These are phyloP conservation scores for Cerioporus squamosus DNA, from an alignment of 1,284 basidiomycete genomes.

Conservation along the genomic window DNA sequence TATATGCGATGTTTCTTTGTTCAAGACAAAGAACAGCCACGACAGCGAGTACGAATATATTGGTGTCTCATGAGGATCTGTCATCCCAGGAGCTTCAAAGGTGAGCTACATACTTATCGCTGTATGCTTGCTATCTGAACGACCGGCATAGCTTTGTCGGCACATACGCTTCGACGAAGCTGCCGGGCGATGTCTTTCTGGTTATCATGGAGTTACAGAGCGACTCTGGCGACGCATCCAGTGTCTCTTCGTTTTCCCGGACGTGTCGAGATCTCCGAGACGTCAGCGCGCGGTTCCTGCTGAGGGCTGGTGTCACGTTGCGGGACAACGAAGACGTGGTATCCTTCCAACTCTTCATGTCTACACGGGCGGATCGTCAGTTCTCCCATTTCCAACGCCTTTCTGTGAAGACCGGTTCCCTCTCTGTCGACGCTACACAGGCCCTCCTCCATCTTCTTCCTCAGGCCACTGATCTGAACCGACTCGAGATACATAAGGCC, in stretches of 20 bases:
- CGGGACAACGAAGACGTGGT: background rate
- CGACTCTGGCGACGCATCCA: too few relatives aligned
- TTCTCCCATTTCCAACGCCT: slow-evolving; percentile 1
- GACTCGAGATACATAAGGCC: background rate
- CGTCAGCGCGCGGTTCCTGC: background rate
- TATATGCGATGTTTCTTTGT: too few relatives aligned
- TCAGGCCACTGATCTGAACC: background rate
- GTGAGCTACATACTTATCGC: too few relatives aligned
- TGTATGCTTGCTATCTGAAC: too few relatives aligned
- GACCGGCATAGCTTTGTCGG: too few relatives aligned
- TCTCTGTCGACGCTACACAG: background rate
- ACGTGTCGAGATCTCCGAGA: background rate
- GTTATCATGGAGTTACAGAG: too few relatives aligned
- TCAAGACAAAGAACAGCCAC: too few relatives aligned
- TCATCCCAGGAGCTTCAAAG: too few relatives aligned
- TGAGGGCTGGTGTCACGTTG: background rate
- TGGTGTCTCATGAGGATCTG: too few relatives aligned
- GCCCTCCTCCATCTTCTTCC: slow-evolving; percentile 4
- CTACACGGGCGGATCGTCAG: background rate
- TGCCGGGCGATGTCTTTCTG: too few relatives aligned
- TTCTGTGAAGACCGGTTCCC: background rate
- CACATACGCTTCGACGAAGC: too few relatives aligned
- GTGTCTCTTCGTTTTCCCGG: background rate
- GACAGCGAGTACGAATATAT: too few relatives aligned
- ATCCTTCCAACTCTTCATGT: slow-evolving; percentile 4